Evolutionary conservation across 306 rosid species (phyloP), one percentile per base, ranked within the genome.

Genomic region (Malus sylvestris): DNA sequence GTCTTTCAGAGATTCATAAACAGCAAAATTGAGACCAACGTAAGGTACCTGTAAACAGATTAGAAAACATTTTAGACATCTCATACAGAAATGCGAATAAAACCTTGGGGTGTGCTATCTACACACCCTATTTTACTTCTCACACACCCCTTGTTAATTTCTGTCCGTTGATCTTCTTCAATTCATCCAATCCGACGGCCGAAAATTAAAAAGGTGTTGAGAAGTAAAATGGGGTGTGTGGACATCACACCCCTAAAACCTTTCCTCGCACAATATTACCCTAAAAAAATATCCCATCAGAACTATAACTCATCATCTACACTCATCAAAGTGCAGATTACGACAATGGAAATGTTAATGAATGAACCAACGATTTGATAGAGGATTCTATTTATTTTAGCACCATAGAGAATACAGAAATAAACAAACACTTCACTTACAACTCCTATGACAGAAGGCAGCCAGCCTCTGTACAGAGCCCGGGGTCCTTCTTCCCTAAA

Each of bases 371-470:
- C 38, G 7, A 32, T 55, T 61, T 8, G 55, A 22, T 51, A 42
- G 22, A 35, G 70, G 57, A 25, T 6, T 46, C 10, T 12, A 27
- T 69, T 20, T 45, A 32, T 15, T 33, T 55, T 11, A 70, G 7
- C 55, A 58, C 45, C 45, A 40, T 7, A 67, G 15, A 22, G 35
- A 55, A 12, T 53, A 74, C 67, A 46, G 46, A 70, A 63, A 25
- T 40, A 55, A 38, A 62, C 18, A 18, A 76, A 40, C 19, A 71
- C 71, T 58, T 76, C 53, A 76, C 96, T 85, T 81, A 90, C 96
- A 71, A 90, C 89, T 87, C 93, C 91, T 61, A 90, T 88, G 42
- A 88, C 90, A 77, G 93, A 87, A 79, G 93, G 93, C 58, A 88
- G 79, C 96, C 93, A 88, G 70, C 93, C 91, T 83, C 80, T 85